Conservation (phyloP, 2,329 filamentous ascomycete species). For the Fusarium succisae region DNA sequence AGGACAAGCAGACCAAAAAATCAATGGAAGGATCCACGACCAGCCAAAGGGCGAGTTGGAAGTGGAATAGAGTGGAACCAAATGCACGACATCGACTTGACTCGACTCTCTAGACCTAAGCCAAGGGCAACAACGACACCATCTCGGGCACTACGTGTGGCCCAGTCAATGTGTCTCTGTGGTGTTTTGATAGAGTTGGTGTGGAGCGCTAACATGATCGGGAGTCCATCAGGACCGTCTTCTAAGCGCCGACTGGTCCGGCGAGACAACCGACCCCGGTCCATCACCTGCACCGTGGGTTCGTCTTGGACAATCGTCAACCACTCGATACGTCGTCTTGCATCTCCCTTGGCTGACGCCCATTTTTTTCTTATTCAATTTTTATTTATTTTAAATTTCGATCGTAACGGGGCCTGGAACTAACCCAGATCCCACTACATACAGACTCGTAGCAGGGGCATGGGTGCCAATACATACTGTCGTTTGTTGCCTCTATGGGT, state of each 20-base stretch:
- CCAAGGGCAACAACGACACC: conserved; percentile 13
- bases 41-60: background rate
- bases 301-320: conserved; percentile 39
- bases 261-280: conserved; percentile 41
- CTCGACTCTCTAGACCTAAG: conserved; percentile 44
- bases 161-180: conserved; percentile 29
- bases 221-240: conserved; percentile 27
- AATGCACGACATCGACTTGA: conserved; percentile 57
- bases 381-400: background rate
- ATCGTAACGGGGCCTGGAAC: conserved; percentile 23
- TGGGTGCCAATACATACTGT: conserved; percentile 15
- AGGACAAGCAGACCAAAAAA: conserved; percentile 18
- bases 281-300: conserved; percentile 46
- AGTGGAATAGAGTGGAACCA: conserved; percentile 10
- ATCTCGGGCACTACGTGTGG: conserved; percentile 28
- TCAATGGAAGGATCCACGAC: background rate
- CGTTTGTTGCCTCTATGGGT: conserved; percentile 20
- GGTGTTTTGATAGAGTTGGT: conserved; percentile 34
- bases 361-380: conserved; percentile 20
- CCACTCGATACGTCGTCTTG: conserved; percentile 36
- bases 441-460: background rate
- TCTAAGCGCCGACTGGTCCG: conserved; percentile 51
- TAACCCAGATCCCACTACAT: conserved; percentile 17
- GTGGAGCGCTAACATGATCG: conserved; percentile 41
- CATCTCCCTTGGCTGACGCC: conserved; percentile 35